Base-by-base conservation (phyloP, 768 basidiomycete species). In the Cyathus striatus region DNA sequence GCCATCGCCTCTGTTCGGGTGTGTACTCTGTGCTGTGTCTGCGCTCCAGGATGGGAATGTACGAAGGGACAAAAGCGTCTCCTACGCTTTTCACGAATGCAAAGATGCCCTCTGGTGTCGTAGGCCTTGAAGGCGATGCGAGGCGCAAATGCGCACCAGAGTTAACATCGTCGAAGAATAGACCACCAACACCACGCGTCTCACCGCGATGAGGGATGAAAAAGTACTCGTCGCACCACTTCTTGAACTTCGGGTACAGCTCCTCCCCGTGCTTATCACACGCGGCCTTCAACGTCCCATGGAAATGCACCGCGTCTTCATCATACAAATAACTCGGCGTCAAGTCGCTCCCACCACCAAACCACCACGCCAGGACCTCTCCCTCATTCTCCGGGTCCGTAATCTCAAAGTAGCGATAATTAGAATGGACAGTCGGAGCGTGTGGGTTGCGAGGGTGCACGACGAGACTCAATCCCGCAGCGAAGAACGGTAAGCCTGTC, bases 181-280 rank as follows among this genome's bases (percentile, higher is more conserved):
- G 68, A 1, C 96, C 96, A 23, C 96, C 96, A 38, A 99, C 65
- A 3, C 96, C 96, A 34, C 96, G 79, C 2, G 80, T 65, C 66
- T 98, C 96, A 23, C 65, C 59, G 10, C 96, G 81, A 61, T 98
- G 96, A n/a, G 88, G 75, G 56, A 97, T 86, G 63, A 75, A 85
- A 63, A 99, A 99, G 68, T 99, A 99, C 60, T 94, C 85, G 64
- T 98, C 96, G 67, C 95, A 97, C 91, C 93, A 97, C 50, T 78
- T 76, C 61, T 98, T 98, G 76, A 93, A 91, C 2, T 72, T 67
- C 2, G 78, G 73, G 68, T 90, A 89, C 40, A 95, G 70, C 21
- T 68, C 65, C 2, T 69, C 49, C 26, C 87, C 81, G 57, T 92
- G 83, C 20, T 68, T 60, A 51, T 87, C 85, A 61, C 90, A 94